Conservation (phyloP, 1,284 basidiomycete genomes). For the Irpex sp. region DNA sequence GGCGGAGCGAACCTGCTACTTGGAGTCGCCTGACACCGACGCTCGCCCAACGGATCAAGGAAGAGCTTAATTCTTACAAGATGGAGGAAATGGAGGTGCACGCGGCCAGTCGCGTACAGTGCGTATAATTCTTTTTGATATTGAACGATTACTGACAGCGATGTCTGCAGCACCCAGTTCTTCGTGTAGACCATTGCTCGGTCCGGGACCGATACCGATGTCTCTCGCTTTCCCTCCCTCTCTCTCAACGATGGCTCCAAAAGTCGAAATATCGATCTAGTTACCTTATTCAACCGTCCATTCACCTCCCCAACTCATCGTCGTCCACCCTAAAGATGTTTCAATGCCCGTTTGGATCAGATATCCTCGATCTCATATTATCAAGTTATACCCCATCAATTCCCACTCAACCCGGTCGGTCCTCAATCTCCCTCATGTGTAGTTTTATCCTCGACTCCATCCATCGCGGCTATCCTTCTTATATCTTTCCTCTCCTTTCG, state of each 20-base stretch:
- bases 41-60: conserved; percentile 93
- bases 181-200: conserved; percentile 37
- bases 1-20: conserved; percentile 92
- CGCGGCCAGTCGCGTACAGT: conserved; percentile 83
- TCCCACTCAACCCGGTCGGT: conserved; percentile 16
- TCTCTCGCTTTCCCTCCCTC: conserved; percentile 10
- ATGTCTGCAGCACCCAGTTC: conserved; percentile 48
- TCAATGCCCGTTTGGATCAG: conserved; percentile 29
- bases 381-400: conserved; percentile 32
- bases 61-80: conserved; percentile 94
- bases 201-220: background rate
- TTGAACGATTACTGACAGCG: background rate
- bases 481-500: background rate
- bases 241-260: conserved; percentile 19
- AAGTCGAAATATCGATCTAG: conserved; percentile 9
- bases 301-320: conserved; percentile 15
- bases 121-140: conserved; percentile 31
- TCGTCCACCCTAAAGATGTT: conserved; percentile 19
- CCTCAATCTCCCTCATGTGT: conserved; percentile 21
- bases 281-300: background rate
- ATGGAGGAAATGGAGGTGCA: conserved; percentile 99
- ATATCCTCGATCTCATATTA: conserved; percentile 27
- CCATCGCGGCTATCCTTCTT: conserved; percentile 19
- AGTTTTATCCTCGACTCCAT: conserved; percentile 30
- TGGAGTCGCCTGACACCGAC: conserved; percentile 95